Base-by-base conservation (phyloP, 73 alveolate species). In the Paramecium pentaurelia region DNA sequence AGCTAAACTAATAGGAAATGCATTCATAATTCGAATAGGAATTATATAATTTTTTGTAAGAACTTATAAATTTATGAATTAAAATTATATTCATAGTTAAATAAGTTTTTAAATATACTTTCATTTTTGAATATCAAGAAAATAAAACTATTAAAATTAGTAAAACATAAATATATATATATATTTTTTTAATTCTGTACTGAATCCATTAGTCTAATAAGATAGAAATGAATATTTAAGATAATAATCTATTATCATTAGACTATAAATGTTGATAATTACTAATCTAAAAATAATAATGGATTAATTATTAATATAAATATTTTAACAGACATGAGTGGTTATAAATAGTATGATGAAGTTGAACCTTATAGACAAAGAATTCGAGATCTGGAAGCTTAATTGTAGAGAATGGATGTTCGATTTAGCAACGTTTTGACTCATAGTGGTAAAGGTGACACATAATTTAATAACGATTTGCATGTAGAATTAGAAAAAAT, bases 311-410 rank as follows among this genome's bases (percentile, higher is more conserved):
- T 54, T 54, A 54, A 54, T 54, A 54, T 54, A 18, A 54, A 54
- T 54, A 54, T 54, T 34, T 54, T 54, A 54, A 54, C 70, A 20
- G 70, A 54, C 70, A 54, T 54, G 70, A 54, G 70, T 54, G 70
- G 70, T 54, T 54, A 18, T 18, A 54, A 54, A 18, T 34, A 45
- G 30, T 32, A 14, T 34, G 71, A 42, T 80, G 91, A 80, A 6
- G 44, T 47, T 12, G 91, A 80, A n/a, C 58, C 47, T 0, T 80
- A 80, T 80, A 80, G 58, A 36, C n/a, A 80, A 20, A 40, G 91
- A 44, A 32, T 34, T 80, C 49, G 91, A 45, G 91, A 80, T 80
- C 30, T 80, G 0, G 91, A 80, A 80, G 71, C 71, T 45, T 80
- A 80, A 49, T 16, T 80, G 14, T 47, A 80, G 30, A 40, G 91